These are phyloP conservation scores for Peribolospora kevripleyi DNA, from an alignment of 768 basidiomycete genomes.

Conservation along the genomic window DNA sequence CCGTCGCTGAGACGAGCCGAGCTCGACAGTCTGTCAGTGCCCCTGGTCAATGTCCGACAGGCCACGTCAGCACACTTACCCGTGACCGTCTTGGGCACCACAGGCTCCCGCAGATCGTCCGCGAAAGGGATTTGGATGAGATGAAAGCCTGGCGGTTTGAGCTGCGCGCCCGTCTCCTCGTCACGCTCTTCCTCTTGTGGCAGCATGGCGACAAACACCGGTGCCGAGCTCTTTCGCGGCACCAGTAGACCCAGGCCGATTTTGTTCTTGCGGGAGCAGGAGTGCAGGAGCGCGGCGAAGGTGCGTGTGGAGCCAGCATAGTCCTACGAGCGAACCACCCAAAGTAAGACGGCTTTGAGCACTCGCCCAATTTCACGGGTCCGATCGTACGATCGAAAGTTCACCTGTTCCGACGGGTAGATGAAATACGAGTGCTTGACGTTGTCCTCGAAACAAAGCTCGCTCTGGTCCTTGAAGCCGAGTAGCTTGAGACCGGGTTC, in stretches of 20 bases:
- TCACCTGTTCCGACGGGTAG: conserved; percentile 70
- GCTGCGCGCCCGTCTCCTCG: conserved; percentile 38
- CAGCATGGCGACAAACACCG: conserved; percentile 57
- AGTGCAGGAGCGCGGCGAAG: conserved; percentile 61
- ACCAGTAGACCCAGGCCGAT: conserved; percentile 49
- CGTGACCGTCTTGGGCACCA: conserved; percentile 36
- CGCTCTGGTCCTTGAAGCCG: conserved; percentile 55
- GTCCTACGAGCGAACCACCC: not conserved
- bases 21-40: not conserved
- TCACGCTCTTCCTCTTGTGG: conserved; percentile 54
- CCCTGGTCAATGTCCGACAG: not conserved
- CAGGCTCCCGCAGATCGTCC: conserved; percentile 69
- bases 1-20: conserved; percentile 29
- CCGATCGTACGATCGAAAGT: not conserved
- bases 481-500: conserved; percentile 78
- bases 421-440: conserved; percentile 77
- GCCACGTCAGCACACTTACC: not conserved
- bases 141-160: conserved; percentile 72
- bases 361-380: not conserved
- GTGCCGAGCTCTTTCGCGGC: conserved; percentile 44
- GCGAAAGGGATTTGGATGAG: conserved; percentile 79
- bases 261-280: conserved; percentile 55
- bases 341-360: not conserved
- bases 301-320: conserved; percentile 82
- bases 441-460: conserved; percentile 65